Evolutionary conservation across 768 basidiomycete species (phyloP).

Genomic region (Russula griseocarnosa): DNA sequence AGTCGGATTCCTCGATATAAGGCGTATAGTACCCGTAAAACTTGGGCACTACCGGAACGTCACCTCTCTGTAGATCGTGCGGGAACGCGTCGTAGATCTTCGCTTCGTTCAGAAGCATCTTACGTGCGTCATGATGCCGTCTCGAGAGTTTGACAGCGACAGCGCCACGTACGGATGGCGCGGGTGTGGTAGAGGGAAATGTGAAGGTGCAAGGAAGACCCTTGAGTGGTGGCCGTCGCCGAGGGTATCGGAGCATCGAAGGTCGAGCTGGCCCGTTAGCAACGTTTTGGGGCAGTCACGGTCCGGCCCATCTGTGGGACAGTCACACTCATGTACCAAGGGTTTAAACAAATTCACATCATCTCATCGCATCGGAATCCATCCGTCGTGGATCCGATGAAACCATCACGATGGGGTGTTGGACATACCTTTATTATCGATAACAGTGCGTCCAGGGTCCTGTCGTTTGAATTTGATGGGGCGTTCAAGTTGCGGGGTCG

Average conservation of each 20-base stretch:
- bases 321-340: not conserved
- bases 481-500: too few relatives aligned
- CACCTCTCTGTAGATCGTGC: slow-evolving; percentile 45
- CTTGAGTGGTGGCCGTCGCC: slow-evolving; percentile 53
- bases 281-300: not conserved
- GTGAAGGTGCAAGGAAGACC: slow-evolving; percentile 50
- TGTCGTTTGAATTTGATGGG: slow-evolving; percentile 3
- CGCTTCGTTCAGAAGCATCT: slow-evolving; percentile 39
- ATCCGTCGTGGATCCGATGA: not conserved
- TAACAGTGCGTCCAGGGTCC: not conserved
- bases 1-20: slow-evolving; percentile 15
- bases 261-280: slow-evolving; percentile 36
- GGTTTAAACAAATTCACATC: not conserved
- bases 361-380: not conserved
- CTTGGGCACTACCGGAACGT: slow-evolving; percentile 55
- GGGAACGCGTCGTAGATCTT: slow-evolving; percentile 46
- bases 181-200: slow-evolving; percentile 38
- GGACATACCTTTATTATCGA: slow-evolving; percentile 5
- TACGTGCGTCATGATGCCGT: not conserved
- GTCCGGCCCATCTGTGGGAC: not conserved
- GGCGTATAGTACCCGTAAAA: slow-evolving; percentile 59
- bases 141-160: slow-evolving; percentile 34
- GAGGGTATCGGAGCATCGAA: slow-evolving; percentile 37
- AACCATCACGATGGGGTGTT: too few relatives aligned
- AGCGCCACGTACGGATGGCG: not conserved